Evolutionary conservation across 164 flowering plant genomes (phyloP), one percentile per base, ranked within the genome.

Genomic region (Umbellularia californica): DNA sequence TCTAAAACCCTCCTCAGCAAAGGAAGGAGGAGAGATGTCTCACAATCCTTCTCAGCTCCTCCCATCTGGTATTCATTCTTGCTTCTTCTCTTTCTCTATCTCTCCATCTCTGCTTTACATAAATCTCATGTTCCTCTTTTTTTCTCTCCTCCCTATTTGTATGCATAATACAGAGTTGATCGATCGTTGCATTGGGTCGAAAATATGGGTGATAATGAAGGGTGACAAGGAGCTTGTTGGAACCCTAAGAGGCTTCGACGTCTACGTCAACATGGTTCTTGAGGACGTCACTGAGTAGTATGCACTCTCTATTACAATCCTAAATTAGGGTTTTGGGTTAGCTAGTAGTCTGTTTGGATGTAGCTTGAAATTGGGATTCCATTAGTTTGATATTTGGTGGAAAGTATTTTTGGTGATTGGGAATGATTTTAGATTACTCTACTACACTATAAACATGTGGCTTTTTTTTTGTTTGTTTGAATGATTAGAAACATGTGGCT

Each of bases 271-370:
- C 81, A 95, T 95, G 98, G 98, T 95, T 64, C 97, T 95, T 28
- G 98, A 95, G 85, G 98, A 95, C 72, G 98, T 95, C 78, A 95
- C 94, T 79, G 98, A 95, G 86, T 95, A 95, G 98, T 95, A 84
- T 82, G 58, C 60, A 33, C 70, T 72, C 67, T 74, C 72, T 77
- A 35, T 74, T 20, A 2, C 17, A 55, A 13, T 19, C 6, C n/a
- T 17, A 20, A 17, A 55, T 55, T 55, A 55, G 60, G 17, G n/a
- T 55, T 55, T 55, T 41, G 47, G 47, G 47, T 41, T 9, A 5
- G 47, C 9, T 41, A 41, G 47, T 9, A 41, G 47, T 41, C 20
- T n/a, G 64, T 60, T n/a, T 19, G 64, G 64, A 19, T 60, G 22
- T n/a, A 6, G 64, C n/a, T 19, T 20, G 1, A 23, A 60, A 60